These are phyloP conservation scores for Lasiosphaeria miniovina DNA, from an alignment of 495 filamentous ascomycete genomes.

Conservation along the genomic window DNA sequence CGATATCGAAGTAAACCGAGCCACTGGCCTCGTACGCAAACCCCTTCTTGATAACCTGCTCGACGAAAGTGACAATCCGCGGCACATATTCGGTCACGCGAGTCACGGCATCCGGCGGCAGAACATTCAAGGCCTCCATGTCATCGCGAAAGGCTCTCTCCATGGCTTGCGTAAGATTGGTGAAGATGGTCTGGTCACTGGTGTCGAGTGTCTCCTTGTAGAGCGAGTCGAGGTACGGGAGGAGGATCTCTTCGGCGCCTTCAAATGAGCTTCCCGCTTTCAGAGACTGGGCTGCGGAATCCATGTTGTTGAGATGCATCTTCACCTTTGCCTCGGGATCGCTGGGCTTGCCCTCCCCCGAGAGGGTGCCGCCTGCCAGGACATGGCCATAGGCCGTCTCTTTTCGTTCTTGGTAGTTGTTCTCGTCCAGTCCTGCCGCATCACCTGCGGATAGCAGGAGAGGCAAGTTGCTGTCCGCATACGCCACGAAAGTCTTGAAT, in stretches of 20 bases:
- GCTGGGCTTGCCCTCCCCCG: conserved; percentile 56
- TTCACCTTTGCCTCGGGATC: conserved; percentile 84
- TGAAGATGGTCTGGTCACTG: conserved; percentile 67
- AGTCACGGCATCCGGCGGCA: conserved; percentile 76
- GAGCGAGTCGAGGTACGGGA: conserved; percentile 79
- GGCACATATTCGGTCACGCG: conserved; percentile 86
- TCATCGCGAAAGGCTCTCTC: conserved; percentile 82
- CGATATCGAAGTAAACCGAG: conserved; percentile 93
- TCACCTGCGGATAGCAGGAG: conserved; percentile 46
- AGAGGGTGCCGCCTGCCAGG: conserved; percentile 59
- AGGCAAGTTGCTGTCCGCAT: conserved; percentile 75
- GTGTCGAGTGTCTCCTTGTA: conserved; percentile 73
- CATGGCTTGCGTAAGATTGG: conserved; percentile 74
- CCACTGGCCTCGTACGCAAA: conserved; percentile 86
- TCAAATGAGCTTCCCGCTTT: conserved; percentile 41
- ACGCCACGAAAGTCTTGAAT: conserved; percentile 65
- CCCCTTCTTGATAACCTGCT: conserved; percentile 75
- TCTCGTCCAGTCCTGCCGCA: conserved; percentile 37
- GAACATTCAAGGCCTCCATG: conserved; percentile 81
- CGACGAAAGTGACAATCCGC: conserved; percentile 69
- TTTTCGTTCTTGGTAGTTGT: conserved; percentile 53
- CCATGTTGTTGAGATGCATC: conserved; percentile 84
- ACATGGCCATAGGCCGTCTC: conserved; percentile 63
- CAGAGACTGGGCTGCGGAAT: conserved; percentile 58
- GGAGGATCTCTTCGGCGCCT: conserved; percentile 62